These are phyloP conservation scores for Cenchrus purpureus DNA, from an alignment of 176 grass and related monocot species.

Conservation along the genomic window DNA sequence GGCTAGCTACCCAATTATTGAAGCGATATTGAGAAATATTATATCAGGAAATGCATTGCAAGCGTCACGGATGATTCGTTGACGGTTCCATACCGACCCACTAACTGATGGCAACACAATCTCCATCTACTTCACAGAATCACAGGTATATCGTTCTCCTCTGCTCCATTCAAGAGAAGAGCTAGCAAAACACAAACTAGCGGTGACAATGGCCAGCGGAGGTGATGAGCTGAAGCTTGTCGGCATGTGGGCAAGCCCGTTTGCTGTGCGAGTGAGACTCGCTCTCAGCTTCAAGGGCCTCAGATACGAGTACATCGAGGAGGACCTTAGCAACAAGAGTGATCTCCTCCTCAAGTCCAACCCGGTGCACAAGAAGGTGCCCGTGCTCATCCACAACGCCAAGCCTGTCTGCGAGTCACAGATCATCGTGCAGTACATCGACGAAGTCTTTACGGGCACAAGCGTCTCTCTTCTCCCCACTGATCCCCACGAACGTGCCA, in stretches of 20 bases:
- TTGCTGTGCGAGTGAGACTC: constrained; percentile 16
- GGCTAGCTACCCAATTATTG: not conserved
- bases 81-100: not conserved
- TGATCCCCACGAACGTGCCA: constrained; percentile 16
- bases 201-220: not conserved
- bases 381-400: constrained; percentile 57
- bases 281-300: constrained; percentile 53
- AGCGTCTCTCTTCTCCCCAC: constrained; percentile 5
- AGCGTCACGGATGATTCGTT: not conserved
- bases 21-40: not conserved
- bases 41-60: not conserved
- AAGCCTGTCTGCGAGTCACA: constrained; percentile 49
- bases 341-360: constrained; percentile 51
- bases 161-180: no score
- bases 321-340: constrained; percentile 57
- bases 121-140: no score
- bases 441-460: constrained; percentile 47
- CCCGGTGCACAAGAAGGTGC: constrained; percentile 60
- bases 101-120: not conserved
- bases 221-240: constrained; percentile 41
- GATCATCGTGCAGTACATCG: constrained; percentile 64
- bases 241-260: constrained; percentile 19
- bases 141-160: not conserved
- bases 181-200: no score
- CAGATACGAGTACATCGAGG: constrained; percentile 42